Evolutionary conservation across 1,139 yeast species (phyloP).

Genomic region (Blastobotrys elegans): DNA sequence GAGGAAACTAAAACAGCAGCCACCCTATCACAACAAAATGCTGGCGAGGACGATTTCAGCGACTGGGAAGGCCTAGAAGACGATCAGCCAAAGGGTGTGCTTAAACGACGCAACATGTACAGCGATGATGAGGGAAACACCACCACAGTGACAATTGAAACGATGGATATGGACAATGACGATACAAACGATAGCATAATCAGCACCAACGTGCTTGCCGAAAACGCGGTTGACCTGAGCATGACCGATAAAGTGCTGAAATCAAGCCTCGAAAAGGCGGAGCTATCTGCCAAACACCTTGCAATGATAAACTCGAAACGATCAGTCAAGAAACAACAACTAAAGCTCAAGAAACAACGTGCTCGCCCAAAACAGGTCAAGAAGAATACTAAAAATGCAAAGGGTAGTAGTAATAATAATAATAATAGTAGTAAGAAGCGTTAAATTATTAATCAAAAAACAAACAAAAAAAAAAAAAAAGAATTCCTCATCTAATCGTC

Average conservation of each 20-base stretch:
- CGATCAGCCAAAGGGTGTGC: conserved; percentile 40
- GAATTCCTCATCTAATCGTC: background rate
- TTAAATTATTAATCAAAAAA: background rate
- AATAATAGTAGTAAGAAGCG: background rate
- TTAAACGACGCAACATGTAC: conserved; percentile 52
- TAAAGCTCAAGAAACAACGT: conserved; percentile 4
- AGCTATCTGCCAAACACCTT: conserved; percentile 27
- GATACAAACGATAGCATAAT: conserved; percentile 3
- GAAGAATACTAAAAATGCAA: background rate
- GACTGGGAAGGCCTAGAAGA: conserved; percentile 37
- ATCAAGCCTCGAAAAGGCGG: conserved; percentile 34
- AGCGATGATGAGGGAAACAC: conserved; percentile 27
- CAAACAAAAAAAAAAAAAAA: background rate
- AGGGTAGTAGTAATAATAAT: conserved; percentile 1
- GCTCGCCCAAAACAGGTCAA: conserved; percentile 1
- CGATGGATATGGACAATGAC: conserved; percentile 19
- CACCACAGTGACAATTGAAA: conserved; percentile 30
- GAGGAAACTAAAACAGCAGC: conserved; percentile 3
- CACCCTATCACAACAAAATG: conserved; percentile 17
- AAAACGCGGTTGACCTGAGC: conserved; percentile 29
- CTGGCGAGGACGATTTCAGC: conserved; percentile 27
- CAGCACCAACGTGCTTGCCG: conserved; percentile 17
- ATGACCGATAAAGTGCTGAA: conserved; percentile 33
- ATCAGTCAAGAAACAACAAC: background rate
- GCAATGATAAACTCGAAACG: conserved; percentile 12